These are phyloP conservation scores for Scenedesmus sp. DNA, from an alignment of 163 green algal genomes.

Conservation along the genomic window DNA sequence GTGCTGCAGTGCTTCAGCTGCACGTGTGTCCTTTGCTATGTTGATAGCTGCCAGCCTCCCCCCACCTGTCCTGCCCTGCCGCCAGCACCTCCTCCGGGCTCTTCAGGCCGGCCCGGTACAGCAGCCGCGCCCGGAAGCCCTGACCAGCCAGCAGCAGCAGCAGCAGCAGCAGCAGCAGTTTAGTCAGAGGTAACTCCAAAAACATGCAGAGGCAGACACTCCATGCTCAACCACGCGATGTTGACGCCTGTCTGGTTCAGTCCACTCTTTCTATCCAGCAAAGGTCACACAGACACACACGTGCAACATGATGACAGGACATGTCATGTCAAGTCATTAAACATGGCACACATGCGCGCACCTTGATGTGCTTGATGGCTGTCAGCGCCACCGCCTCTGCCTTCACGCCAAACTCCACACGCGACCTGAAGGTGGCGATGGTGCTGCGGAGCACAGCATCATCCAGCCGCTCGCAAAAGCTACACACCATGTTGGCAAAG, in stretches of 20 bases:
- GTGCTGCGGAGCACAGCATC: conserved; percentile 83
- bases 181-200: neutral
- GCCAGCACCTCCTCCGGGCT: conserved; percentile 79
- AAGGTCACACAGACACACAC: no score
- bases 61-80: conserved; percentile 1
- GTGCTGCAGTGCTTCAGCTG: no score
- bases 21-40: no score
- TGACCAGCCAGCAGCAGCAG: neutral
- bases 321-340: no score
- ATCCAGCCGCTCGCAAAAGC: conserved; percentile 90
- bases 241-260: no score
- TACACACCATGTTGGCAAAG: conserved; percentile 84
- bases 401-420: conserved; percentile 75
- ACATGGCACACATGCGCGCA: neutral
- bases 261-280: no score
- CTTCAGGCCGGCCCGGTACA: conserved; percentile 87
- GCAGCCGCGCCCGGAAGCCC: conserved; percentile 71
- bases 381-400: conserved; percentile 61
- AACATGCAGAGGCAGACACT: neutral
- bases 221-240: neutral
- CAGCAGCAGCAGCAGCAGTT: neutral
- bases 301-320: no score
- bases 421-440: conserved; percentile 80
- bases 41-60: no score
- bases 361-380: neutral